Percentiles rank a stretch among this genome's conserved stretches.
Evolutionary conservation across 1,284 basidiomycete species (phyloP).

Genomic region (Apiotrichum domesticum): DNA sequence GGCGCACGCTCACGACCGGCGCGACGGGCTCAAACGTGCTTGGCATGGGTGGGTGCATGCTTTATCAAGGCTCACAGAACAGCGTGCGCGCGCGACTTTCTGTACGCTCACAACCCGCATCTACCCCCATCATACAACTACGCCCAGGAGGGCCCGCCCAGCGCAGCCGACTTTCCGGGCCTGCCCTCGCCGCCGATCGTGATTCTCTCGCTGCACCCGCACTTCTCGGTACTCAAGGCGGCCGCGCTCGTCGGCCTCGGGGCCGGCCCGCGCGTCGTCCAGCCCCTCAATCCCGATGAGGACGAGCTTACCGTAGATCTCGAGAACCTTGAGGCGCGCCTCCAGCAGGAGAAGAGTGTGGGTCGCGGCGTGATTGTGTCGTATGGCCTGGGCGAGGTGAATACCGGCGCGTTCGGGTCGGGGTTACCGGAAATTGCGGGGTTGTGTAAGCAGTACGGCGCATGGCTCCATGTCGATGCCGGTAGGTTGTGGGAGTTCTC

Average conservation of each 20-base stretch:
- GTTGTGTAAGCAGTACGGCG: conserved; percentile 46
- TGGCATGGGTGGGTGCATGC: conserved; percentile 35
- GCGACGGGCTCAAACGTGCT: conserved; percentile 52
- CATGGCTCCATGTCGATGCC: conserved; percentile 53
- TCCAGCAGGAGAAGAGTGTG: conserved; percentile 28
- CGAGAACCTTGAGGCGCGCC: conserved; percentile 32
- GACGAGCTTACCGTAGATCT: conserved; percentile 48
- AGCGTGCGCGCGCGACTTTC: conserved; percentile 45
- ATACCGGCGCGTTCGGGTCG: conserved; percentile 50
- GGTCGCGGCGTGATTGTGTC: conserved; percentile 46
- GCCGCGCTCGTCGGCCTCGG: conserved; percentile 51
- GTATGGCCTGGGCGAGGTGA: conserved; percentile 51
- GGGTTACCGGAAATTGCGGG: conserved; percentile 36
- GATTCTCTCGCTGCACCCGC: conserved; percentile 49
- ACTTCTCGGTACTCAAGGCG: conserved; percentile 51
- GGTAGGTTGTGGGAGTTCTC: conserved; percentile 28
- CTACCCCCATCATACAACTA: conserved; percentile 10
- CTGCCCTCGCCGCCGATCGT: conserved; percentile 43
- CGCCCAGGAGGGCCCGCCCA: conserved; percentile 46
- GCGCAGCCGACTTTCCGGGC: conserved; percentile 1
- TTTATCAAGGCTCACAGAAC: too few species aligned
- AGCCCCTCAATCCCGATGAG: conserved; percentile 26
- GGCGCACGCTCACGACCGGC: conserved; percentile 51
- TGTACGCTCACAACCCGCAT: conserved; percentile 10
- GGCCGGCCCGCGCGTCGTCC: conserved; percentile 37